These are phyloP conservation scores for Sextonia rubra DNA, from an alignment of 164 flowering plant genomes.

Conservation along the genomic window DNA sequence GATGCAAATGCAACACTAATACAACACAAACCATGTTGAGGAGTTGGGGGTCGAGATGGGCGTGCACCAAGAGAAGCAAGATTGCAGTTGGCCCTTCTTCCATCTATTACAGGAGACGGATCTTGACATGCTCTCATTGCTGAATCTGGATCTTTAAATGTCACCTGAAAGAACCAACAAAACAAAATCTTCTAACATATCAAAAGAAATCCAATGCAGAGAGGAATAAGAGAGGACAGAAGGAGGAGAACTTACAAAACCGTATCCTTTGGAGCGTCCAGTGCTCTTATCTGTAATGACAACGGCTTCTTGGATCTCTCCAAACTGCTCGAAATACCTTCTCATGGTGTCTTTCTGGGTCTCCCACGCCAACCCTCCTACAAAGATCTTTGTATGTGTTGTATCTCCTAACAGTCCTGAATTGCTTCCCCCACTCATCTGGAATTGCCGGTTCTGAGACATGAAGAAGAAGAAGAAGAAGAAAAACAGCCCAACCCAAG, in stretches of 20 bases:
- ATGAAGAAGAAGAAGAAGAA: slow-evolving; percentile 13
- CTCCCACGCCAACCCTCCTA: slow-evolving; percentile 76
- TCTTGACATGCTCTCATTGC: slow-evolving; percentile 62
- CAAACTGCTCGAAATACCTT: slow-evolving; percentile 66
- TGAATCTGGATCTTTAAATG: slow-evolving; percentile 59
- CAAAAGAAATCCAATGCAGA: neutral
- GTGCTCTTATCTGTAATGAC: slow-evolving; percentile 61
- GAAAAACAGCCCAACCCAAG: neutral
- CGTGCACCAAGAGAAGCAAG: slow-evolving; percentile 62
- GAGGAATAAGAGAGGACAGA: neutral
- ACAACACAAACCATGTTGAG: slow-evolving; percentile 34
- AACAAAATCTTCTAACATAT: neutral
- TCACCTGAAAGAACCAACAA: slow-evolving; percentile 31
- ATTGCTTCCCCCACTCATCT: slow-evolving; percentile 35
- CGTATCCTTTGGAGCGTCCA: slow-evolving; percentile 69
- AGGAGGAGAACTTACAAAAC: slow-evolving; percentile 41
- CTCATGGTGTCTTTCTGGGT: slow-evolving; percentile 62
- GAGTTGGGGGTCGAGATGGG: slow-evolving; percentile 40
- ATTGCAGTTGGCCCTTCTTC: slow-evolving; percentile 66
- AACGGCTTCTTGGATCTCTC: slow-evolving; percentile 63
- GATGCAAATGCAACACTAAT: no score
- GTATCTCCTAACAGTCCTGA: slow-evolving; percentile 42
- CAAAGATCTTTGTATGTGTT: slow-evolving; percentile 58
- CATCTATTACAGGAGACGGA: slow-evolving; percentile 65
- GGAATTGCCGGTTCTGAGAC: slow-evolving; percentile 55